phyloP scores from a whole-genome alignment of 2,329 filamentous ascomycete species.

The Cryphonectria naterciae region DNA sequence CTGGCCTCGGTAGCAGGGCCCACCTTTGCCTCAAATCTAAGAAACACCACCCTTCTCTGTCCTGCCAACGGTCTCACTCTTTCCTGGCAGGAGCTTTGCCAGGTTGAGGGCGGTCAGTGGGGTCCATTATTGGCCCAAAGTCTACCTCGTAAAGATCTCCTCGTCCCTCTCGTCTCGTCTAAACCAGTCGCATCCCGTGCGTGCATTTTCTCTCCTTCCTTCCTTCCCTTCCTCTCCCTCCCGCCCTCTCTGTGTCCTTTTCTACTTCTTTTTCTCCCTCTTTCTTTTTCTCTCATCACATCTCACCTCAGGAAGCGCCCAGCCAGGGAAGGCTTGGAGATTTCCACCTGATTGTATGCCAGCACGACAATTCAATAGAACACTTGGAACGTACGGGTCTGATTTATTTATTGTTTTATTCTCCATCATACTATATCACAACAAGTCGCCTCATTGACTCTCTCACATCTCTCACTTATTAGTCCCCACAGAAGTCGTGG shows the following conservation, averaged over 20 bases:
- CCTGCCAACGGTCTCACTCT: background rate
- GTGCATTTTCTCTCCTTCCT: slow-evolving; percentile 1
- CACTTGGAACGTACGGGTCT: background rate
- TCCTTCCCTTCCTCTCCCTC: no score
- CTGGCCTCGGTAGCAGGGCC: background rate
- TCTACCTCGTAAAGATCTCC: slow-evolving; percentile 5
- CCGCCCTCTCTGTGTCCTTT: background rate
- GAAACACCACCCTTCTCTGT: slow-evolving; percentile 1
- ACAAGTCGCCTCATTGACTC: background rate
- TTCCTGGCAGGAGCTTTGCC: background rate
- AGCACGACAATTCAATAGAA: background rate
- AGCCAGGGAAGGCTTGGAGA: background rate
- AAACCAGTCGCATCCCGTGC: slow-evolving; percentile 1
- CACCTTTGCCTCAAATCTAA: background rate
- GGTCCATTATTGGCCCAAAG: slow-evolving; percentile 4
- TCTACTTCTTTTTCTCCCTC: background rate
- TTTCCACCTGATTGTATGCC: background rate
- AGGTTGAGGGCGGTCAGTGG: background rate
- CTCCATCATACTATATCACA: background rate
- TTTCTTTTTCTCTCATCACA: background rate
- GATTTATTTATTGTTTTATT: no score
- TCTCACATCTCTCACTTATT: background rate
- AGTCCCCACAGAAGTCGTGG: background rate
- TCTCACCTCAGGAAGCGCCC: background rate
- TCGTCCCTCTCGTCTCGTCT: background rate